phyloP scores from a whole-genome alignment of 495 filamentous ascomycete species.

The Emericellopsis terricola region DNA sequence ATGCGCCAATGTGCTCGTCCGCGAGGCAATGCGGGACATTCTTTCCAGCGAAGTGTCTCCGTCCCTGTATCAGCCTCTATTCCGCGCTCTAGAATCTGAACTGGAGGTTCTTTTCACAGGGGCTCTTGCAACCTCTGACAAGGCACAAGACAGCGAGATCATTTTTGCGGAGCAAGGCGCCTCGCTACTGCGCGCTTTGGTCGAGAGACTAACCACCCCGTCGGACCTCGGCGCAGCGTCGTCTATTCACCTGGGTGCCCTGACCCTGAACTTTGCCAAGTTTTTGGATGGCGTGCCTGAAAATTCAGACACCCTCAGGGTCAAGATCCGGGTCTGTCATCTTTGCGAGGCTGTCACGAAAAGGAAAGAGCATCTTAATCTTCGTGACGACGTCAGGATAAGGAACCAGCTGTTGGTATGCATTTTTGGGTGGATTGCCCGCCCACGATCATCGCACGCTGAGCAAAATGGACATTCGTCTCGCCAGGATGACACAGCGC shows the following conservation, averaged over 20 bases:
- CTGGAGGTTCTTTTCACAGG: slow-evolving; percentile 38
- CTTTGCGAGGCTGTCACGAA: slow-evolving; percentile 42
- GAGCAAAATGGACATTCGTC: slow-evolving; percentile 5
- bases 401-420: slow-evolving; percentile 45
- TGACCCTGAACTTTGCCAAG: slow-evolving; percentile 41
- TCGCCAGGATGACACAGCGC: slow-evolving; percentile 29
- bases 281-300: slow-evolving; percentile 36
- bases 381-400: slow-evolving; percentile 45
- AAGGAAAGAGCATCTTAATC: slow-evolving; percentile 46
- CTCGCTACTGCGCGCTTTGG: slow-evolving; percentile 38
- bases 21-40: slow-evolving; percentile 44
- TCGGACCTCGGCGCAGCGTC: slow-evolving; percentile 38
- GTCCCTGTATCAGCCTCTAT: slow-evolving; percentile 37
- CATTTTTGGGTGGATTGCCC: slow-evolving; percentile 44
- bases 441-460: slow-evolving; percentile 25
- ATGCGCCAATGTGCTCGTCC: slow-evolving; percentile 39
- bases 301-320: slow-evolving; percentile 30
- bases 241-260: slow-evolving; percentile 37
- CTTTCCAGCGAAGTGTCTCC: slow-evolving; percentile 41
- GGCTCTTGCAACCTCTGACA: slow-evolving; percentile 26
- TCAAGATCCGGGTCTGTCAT: slow-evolving; percentile 49
- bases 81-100: slow-evolving; percentile 40
- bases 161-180: slow-evolving; percentile 48
- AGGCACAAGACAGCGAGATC: slow-evolving; percentile 37
- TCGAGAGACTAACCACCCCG: slow-evolving; percentile 39